These are phyloP conservation scores for Xylaria sp. DNA, from an alignment of 2,329 filamentous ascomycete genomes.

Conservation along the genomic window DNA sequence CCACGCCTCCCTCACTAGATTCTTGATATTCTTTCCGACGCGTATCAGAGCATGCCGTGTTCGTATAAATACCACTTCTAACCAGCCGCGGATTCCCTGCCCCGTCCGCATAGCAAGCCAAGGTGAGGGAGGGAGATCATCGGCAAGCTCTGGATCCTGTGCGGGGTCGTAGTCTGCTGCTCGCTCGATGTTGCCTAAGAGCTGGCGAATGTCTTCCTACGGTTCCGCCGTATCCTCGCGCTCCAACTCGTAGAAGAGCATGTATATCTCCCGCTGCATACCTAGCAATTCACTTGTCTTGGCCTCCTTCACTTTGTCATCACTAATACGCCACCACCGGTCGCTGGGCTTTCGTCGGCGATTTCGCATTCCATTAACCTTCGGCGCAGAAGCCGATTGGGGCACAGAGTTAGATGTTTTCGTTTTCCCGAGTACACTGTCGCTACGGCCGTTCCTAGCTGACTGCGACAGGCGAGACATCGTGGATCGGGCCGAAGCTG, in stretches of 20 bases:
- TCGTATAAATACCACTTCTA: slow-evolving; percentile 9
- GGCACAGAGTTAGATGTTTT: slow-evolving; percentile 32
- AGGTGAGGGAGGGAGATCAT: slow-evolving; percentile 9
- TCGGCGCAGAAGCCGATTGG: slow-evolving; percentile 20
- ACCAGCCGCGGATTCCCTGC: slow-evolving; percentile 13
- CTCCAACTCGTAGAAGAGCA: slow-evolving; percentile 94
- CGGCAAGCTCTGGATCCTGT: slow-evolving; percentile 15
- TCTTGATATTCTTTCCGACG: not conserved
- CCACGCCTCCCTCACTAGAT: not conserved
- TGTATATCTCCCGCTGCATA: slow-evolving; percentile 95
- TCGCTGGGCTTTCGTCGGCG: slow-evolving; percentile 67
- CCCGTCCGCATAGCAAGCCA: not conserved
- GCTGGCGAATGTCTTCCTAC: slow-evolving; percentile 26
- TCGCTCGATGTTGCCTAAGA: slow-evolving; percentile 24
- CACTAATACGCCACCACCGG: slow-evolving; percentile 97
- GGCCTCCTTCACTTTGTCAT: slow-evolving; percentile 94
- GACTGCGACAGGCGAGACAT: slow-evolving; percentile 55
- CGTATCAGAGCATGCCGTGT: not conserved
- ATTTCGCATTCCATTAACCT: slow-evolving; percentile 20
- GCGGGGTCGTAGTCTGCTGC: slow-evolving; percentile 21
- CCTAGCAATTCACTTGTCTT: slow-evolving; percentile 89
- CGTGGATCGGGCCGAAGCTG: slow-evolving; percentile 61
- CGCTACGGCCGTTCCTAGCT: slow-evolving; percentile 40
- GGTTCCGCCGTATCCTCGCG: slow-evolving; percentile 44
- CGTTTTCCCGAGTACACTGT: slow-evolving; percentile 36